Evolutionary conservation across 2,329 filamentous ascomycete genomes (phyloP).

Genomic region (Immersiporthe knoxdaviesiana): DNA sequence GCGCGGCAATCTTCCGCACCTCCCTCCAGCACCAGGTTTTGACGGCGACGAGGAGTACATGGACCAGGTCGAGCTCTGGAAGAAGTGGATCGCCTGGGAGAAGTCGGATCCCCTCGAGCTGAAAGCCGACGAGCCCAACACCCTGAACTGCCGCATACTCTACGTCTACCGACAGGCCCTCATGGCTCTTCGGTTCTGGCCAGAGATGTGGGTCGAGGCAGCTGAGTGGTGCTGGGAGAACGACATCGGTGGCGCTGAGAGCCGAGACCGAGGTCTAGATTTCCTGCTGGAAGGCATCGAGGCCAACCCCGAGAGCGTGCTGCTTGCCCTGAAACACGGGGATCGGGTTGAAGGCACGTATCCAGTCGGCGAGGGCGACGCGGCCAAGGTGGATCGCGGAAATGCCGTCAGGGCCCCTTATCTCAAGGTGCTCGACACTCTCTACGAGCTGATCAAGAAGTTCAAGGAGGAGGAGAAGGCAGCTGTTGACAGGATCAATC

Average conservation of each 20-base stretch:
- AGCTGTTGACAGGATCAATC: constrained; percentile 61
- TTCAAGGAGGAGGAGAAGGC: constrained; percentile 65
- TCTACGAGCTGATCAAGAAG: constrained; percentile 86
- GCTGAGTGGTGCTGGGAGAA: constrained; percentile 91
- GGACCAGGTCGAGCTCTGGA: constrained; percentile 87
- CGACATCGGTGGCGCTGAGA: constrained; percentile 62
- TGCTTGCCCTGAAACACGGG: constrained; percentile 86
- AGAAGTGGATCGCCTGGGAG: constrained; percentile 93
- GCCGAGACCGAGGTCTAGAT: constrained; percentile 65
- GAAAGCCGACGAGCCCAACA: constrained; percentile 75
- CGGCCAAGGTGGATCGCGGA: constrained; percentile 74
- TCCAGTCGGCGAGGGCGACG: constrained; percentile 75
- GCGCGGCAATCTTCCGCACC: constrained; percentile 75
- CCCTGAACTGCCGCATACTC: constrained; percentile 77
- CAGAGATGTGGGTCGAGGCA: constrained; percentile 93
- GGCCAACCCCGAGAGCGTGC: constrained; percentile 90
- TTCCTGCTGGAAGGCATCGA: constrained; percentile 81
- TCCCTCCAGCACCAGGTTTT: constrained; percentile 84
- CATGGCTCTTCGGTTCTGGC: constrained; percentile 93
- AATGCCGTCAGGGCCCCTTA: constrained; percentile 81
- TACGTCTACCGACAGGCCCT: constrained; percentile 93
- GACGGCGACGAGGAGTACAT: constrained; percentile 84
- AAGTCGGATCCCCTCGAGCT: constrained; percentile 89
- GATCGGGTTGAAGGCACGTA: constrained; percentile 84
- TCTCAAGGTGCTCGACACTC: constrained; percentile 77